Evolutionary conservation across 495 filamentous ascomycete genomes (phyloP), one percentile per base, ranked within the genome.

Genomic region (Immersiella caudata): DNA sequence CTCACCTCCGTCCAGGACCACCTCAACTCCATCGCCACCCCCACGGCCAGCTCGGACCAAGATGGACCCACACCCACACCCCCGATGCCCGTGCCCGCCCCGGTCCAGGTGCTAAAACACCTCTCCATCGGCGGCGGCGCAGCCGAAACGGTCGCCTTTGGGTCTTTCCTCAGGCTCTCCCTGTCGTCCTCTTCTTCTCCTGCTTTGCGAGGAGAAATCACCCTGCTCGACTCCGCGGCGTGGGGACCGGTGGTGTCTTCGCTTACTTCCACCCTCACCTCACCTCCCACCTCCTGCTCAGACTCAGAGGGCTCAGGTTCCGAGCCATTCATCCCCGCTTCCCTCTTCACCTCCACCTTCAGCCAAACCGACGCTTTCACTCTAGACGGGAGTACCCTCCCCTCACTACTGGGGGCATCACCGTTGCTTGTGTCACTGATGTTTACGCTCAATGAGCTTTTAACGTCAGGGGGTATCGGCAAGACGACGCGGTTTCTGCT

Each of bases 401-500:
- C 71, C 12, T 60, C 71, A 11, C 50, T 87, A 0, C 64, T 88
- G 1, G 72, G 71, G 0, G 22, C 24, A 46, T 9, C 52, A 0
- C 78, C 81, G 0, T 68, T 77, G 2, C 82, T 98, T 0, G 81
- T 95, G 5, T 97, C 95, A 0, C 77, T 97, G 0, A 88, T 97
- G 78, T 98, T 97, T 83, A 97, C 94, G 0, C 86, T 97, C n/a
- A 98, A 97, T 76, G 95, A 99, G 78, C 89, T 99, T 4, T 97
- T 97, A 81, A 83, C 84, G 0, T 83, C 86, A 0, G 84, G 88
- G 11, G 93, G 92, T 2, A 82, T 93, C 62, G 79, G 86, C 5
- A 85, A 86, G 55, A 90, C 94, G 0, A 97, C 94, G 1, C 78
- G 77, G 0, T 88, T 98, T 68, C 81, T 99, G 0, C 82, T 93